phyloP scores from a whole-genome alignment of 2,329 filamentous ascomycete genomes.

The Botrytis squamosa region DNA sequence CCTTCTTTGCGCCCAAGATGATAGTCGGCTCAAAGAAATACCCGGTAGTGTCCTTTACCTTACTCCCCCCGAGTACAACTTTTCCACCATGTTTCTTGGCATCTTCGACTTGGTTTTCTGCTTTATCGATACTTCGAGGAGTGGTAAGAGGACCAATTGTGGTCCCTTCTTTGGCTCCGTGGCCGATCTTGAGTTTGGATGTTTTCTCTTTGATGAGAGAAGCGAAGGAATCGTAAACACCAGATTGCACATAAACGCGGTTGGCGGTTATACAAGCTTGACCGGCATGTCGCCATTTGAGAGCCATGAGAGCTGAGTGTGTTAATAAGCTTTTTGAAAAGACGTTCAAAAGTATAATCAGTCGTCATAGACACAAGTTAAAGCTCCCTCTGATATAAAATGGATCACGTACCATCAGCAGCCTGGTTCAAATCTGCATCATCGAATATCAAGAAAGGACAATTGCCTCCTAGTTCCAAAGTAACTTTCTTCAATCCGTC shows the following conservation, averaged over 20 bases:
- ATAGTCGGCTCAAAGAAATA: constrained; percentile 72
- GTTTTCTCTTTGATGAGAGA: constrained; percentile 53
- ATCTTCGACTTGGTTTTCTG: constrained; percentile 59
- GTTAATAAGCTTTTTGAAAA: background rate
- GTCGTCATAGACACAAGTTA: background rate
- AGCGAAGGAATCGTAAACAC: constrained; percentile 61
- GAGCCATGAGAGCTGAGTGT: constrained; percentile 42
- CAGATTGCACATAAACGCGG: constrained; percentile 61
- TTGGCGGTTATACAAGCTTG: constrained; percentile 67
- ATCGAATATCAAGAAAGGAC: constrained; percentile 63
- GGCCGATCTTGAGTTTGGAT: constrained; percentile 56
- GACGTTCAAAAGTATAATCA: background rate
- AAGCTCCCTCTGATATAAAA: too few relatives aligned
- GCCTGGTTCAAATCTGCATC: constrained; percentile 61
- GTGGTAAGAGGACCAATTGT: constrained; percentile 63
- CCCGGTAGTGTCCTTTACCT: constrained; percentile 50
- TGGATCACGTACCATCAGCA: constrained; percentile 43
- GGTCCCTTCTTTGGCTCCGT: constrained; percentile 55
- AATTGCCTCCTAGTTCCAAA: constrained; percentile 63
- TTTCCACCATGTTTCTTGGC: constrained; percentile 62
- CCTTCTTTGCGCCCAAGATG: constrained; percentile 55
- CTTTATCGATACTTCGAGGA: constrained; percentile 55
- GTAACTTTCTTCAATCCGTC: constrained; percentile 64
- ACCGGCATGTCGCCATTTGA: constrained; percentile 60
- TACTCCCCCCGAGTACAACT: constrained; percentile 60